Evolutionary conservation across 1,139 yeast genomes (phyloP), one percentile per base, ranked within the genome.

Genomic region (Arxiozyma heterogenica): DNA sequence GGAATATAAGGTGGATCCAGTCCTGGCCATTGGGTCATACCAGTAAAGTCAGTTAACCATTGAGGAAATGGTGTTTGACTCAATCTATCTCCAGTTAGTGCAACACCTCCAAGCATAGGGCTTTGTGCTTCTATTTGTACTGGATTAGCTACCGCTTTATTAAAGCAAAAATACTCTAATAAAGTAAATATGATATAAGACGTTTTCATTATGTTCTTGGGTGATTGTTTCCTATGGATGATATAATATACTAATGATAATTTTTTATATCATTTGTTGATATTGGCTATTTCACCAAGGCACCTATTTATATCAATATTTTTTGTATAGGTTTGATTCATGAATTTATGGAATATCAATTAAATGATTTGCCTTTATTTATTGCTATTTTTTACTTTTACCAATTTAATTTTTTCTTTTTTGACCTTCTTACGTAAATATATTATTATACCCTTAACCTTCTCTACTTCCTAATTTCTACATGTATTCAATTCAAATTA

Each of bases 1-100:
- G 95, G 91, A 39, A 90, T 83, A 67, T 87, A 90, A 0, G 97
- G 96, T 3, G 96, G 96, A 51, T 84, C 82, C 53, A 80, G 67
- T 0, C 84, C 91, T 0, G 97, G 97, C 98, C 98, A 90, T 54
- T 77, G 77, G 0, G 63, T 71, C 51, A 88, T 66, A 0, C 91
- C 91, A 0, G 96, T 89, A 59, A 87, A 78, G 11, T 80, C 85
- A 1, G 75, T 63, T 42, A 90, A 76, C 98, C 98, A 90, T 45
- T 74, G 58, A 0, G 98, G 98, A 59, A 90, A 82, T 0, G 87
- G 84, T 15, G 72, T 70, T 53, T 58, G 59, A 30, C 44, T 53
- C 6, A 43, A 38, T 20, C 47, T 51, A n/a, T 56, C 56, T 3
- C 58, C 57, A 34, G 55, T 41, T 23, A 55, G 44, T 15, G 57